Evolutionary conservation across 495 filamentous ascomycete species (phyloP).

Genomic region (Evernia prunastri): DNA sequence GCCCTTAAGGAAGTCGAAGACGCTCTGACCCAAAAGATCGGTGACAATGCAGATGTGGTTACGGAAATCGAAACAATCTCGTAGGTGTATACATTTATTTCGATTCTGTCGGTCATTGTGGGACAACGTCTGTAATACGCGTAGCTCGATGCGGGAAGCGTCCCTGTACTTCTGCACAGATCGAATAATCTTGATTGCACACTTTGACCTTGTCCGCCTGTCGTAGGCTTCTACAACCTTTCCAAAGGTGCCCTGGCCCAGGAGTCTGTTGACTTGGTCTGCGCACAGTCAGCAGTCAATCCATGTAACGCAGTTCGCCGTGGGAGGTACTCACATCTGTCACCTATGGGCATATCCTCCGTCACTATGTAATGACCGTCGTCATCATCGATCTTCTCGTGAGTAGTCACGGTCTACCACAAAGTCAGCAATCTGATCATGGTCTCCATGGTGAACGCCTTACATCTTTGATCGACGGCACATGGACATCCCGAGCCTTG

Average conservation of each 20-base stretch:
- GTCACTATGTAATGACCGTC: conserved; percentile 94
- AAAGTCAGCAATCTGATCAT: conserved; percentile 23
- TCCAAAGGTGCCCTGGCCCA: conserved; percentile 95
- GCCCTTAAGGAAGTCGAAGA: conserved; percentile 96
- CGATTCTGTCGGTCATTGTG: conserved; percentile 86
- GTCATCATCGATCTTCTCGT: conserved; percentile 78
- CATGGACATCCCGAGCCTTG: conserved; percentile 86
- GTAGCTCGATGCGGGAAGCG: conserved; percentile 90
- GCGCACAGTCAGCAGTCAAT: conserved; percentile 29
- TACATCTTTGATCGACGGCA: conserved; percentile 77
- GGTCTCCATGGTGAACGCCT: conserved; percentile 35
- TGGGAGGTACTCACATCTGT: conserved; percentile 64
- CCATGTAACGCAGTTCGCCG: conserved; percentile 2
- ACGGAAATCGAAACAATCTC: conserved; percentile 95
- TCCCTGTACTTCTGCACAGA: conserved; percentile 98
- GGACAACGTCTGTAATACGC: conserved; percentile 82
- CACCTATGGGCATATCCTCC: conserved; percentile 72
- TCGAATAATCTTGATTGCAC: conserved; percentile 95
- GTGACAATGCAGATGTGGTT: conserved; percentile 99
- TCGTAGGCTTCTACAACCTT: conserved; percentile 95
- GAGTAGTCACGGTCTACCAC: conserved; percentile 37
- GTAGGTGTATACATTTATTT: conserved; percentile 94
- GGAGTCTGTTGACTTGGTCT: conserved; percentile 82
- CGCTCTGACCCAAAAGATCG: conserved; percentile 89
- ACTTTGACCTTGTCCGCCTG: conserved; percentile 62